A percentile compares a stretch with the other conserved stretches of the same genome.
Evolutionary conservation across 139 green algal species (phyloP).

Genomic region (Chlamydomonas urium): DNA sequence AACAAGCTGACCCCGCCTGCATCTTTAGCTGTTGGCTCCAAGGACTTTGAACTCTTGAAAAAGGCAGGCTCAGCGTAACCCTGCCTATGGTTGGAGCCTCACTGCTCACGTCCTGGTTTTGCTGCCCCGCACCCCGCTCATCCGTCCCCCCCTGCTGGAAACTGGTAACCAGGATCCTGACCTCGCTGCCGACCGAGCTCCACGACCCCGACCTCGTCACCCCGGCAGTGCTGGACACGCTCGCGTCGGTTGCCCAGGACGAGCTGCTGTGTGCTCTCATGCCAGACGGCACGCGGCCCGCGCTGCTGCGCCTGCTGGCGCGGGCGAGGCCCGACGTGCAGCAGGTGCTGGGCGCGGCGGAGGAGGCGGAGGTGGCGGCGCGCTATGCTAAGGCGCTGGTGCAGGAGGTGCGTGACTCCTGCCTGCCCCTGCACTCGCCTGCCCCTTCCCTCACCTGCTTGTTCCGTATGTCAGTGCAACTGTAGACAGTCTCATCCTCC

Average conservation of each 20-base stretch:
- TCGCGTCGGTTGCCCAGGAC: conserved; percentile 29
- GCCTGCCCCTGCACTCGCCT: not conserved
- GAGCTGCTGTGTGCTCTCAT: conserved; percentile 19
- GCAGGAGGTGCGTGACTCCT: conserved; percentile 9
- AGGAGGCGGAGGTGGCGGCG: conserved; percentile 21
- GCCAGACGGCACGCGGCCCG: conserved; percentile 10
- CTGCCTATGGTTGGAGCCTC: no score
- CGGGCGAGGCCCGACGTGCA: conserved; percentile 30
- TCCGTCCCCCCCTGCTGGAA: no score
- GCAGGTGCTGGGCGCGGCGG: conserved; percentile 18
- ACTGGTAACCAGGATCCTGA: conserved; percentile 23
- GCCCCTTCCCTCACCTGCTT: no score
- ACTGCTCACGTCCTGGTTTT: no score
- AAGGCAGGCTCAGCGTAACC: no score
- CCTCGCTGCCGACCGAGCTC: conserved; percentile 19
- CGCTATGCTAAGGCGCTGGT: conserved; percentile 20
- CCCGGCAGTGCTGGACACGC: conserved; percentile 18
- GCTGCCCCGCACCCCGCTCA: no score
- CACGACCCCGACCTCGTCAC: conserved; percentile 25
- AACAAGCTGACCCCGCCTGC: no score
- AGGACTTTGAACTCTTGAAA: no score
- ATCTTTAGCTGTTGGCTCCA: no score
- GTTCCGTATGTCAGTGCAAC: no score
- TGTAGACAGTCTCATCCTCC: no score
- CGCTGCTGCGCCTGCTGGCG: conserved; percentile 16